Percentiles rank a stretch among this genome's conserved stretches.
phyloP scores from a whole-genome alignment of 2,329 filamentous ascomycete genomes.

The Colletotrichum orbiculare region DNA sequence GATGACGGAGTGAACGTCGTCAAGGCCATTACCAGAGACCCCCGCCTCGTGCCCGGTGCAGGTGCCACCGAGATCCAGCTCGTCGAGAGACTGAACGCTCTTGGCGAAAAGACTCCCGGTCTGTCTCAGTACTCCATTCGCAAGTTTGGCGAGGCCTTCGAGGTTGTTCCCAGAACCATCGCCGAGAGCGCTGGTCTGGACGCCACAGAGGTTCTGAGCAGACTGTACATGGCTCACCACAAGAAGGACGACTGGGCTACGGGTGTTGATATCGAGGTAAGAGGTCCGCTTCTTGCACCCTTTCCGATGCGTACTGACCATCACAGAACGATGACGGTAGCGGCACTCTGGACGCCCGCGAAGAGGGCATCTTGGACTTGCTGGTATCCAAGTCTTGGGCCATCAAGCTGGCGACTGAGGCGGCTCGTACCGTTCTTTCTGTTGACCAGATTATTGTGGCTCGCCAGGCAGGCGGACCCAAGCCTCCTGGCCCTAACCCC shows the following conservation, averaged over 20 bases:
- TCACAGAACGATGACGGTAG: conserved; percentile 77
- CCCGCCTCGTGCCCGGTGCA: conserved; percentile 90
- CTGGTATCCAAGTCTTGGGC: conserved; percentile 95
- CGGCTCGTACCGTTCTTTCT: conserved; percentile 90
- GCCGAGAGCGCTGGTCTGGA: conserved; percentile 96
- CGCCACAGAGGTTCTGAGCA: conserved; percentile 94
- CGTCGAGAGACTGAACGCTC: conserved; percentile 88
- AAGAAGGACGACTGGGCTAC: conserved; percentile 87
- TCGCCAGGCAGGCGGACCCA: conserved; percentile 95
- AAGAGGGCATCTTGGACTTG: conserved; percentile 91
- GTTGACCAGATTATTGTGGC: conserved; percentile 99
- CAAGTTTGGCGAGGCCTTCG: conserved; percentile 97
- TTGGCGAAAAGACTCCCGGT: conserved; percentile 92
- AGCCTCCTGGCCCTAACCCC: conserved; percentile 94
- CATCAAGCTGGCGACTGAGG: conserved; percentile 95
- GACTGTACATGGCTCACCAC: conserved; percentile 92
- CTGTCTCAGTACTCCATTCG: conserved; percentile 96
- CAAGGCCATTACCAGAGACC: conserved; percentile 96
- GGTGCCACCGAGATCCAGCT: conserved; percentile 96
- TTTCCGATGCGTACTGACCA: not conserved
- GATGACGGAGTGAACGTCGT: conserved; percentile 99
- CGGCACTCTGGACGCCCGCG: conserved; percentile 85
- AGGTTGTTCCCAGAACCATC: conserved; percentile 92
- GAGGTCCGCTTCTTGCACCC: conserved; percentile 36
- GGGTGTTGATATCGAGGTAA: conserved; percentile 91